phyloP scores from a whole-genome alignment of 495 filamentous ascomycete species.

The Trichoderma virens region DNA sequence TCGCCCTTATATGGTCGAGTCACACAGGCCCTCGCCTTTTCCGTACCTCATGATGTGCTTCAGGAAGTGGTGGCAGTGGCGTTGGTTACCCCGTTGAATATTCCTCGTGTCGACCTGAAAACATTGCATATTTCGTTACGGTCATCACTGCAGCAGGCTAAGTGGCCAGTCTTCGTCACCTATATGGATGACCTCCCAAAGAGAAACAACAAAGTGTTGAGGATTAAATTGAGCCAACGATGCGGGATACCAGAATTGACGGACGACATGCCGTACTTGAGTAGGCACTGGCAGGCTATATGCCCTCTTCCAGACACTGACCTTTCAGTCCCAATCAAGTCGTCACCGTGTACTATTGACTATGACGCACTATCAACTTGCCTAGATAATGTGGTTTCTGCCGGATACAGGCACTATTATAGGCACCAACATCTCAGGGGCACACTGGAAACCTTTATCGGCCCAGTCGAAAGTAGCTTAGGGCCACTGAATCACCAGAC shows the following conservation, averaged over 20 bases:
- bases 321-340: slow-evolving; percentile 19
- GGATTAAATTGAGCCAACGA: slow-evolving; percentile 32
- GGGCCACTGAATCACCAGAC: background rate
- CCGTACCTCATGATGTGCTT: slow-evolving; percentile 32
- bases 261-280: slow-evolving; percentile 19
- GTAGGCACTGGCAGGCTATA: slow-evolving; percentile 27
- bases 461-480: background rate
- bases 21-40: slow-evolving; percentile 34
- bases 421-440: background rate
- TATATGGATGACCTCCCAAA: slow-evolving; percentile 38
- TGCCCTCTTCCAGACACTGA: slow-evolving; percentile 30
- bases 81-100: slow-evolving; percentile 26
- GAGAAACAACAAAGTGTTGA: slow-evolving; percentile 38
- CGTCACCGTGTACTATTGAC: slow-evolving; percentile 16
- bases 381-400: background rate
- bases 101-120: slow-evolving; percentile 26
- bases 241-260: slow-evolving; percentile 22
- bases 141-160: slow-evolving; percentile 27
- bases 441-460: background rate
- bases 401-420: background rate
- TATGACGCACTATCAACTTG: background rate
- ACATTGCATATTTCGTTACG: slow-evolving; percentile 23
- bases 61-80: slow-evolving; percentile 39
- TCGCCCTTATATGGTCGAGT: slow-evolving; percentile 29
- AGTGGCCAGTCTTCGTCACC: slow-evolving; percentile 33